These are phyloP conservation scores for Lasiodiplodia citricola DNA, from an alignment of 2,329 filamentous ascomycete species.

Conservation along the genomic window DNA sequence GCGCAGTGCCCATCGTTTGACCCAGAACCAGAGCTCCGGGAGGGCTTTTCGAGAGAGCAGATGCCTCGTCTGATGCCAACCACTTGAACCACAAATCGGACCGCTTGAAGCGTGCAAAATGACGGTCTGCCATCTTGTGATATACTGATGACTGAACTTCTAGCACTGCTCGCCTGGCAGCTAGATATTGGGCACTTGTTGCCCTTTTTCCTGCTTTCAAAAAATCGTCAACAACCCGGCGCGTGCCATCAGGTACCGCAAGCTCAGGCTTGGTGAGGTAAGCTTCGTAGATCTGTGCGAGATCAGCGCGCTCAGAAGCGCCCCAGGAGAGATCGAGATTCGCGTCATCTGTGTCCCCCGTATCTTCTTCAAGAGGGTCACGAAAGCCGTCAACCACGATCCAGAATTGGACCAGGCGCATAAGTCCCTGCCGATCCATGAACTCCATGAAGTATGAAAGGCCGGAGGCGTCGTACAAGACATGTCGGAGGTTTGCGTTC, in stretches of 20 bases:
- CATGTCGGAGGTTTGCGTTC: conserved; percentile 77
- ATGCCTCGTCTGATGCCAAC: conserved; percentile 79
- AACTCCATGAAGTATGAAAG: conserved; percentile 99
- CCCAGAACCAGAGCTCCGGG: background rate
- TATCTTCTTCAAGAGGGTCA: conserved; percentile 87
- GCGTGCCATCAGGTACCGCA: conserved; percentile 72
- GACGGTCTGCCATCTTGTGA: conserved; percentile 79
- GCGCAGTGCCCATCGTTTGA: background rate
- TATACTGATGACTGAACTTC: conserved; percentile 81
- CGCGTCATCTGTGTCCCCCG: conserved; percentile 69
- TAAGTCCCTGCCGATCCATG: conserved; percentile 89
- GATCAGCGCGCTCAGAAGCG: conserved; percentile 81
- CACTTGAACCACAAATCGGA: conserved; percentile 98
- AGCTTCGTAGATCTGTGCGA: conserved; percentile 88
- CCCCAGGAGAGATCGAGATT: conserved; percentile 67
- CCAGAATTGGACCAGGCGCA: conserved; percentile 96
- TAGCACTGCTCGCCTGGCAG: conserved; percentile 80
- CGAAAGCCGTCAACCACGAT: conserved; percentile 96
- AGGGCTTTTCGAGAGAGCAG: conserved; percentile 39
- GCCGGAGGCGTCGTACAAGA: conserved; percentile 88
- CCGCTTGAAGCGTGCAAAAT: conserved; percentile 86
- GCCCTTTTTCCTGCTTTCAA: conserved; percentile 77
- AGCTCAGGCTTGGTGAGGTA: conserved; percentile 86
- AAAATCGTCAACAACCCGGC: conserved; percentile 75
- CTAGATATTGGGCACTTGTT: conserved; percentile 79